Conservation (phyloP, 2,329 filamentous ascomycete species). For the Botryotinia convoluta region DNA sequence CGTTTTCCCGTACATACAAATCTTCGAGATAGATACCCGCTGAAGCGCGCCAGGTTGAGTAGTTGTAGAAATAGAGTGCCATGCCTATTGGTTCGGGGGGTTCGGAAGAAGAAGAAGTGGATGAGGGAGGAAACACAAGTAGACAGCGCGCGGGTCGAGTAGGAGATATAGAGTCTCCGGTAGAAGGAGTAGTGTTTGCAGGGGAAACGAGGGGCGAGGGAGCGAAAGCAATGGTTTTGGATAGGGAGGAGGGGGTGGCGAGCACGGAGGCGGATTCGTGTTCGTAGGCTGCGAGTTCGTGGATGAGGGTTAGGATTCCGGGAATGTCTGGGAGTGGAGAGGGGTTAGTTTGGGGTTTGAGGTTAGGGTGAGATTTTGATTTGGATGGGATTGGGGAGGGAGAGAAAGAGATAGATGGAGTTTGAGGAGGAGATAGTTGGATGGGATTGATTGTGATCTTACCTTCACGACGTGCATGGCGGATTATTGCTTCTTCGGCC, state of each 20-base stretch:
- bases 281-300: constrained; percentile 85
- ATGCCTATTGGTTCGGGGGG: constrained; percentile 58
- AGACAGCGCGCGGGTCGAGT: constrained; percentile 72
- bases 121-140: constrained; percentile 49
- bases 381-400: neutral
- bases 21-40: constrained; percentile 93
- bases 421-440: neutral
- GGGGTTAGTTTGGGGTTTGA: neutral
- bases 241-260: constrained; percentile 73
- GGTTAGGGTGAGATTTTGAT: neutral
- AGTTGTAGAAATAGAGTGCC: constrained; percentile 93
- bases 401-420: neutral
- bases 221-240: constrained; percentile 76
- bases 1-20: constrained; percentile 72
- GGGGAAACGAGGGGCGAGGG: constrained; percentile 44
- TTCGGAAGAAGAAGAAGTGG: constrained; percentile 40
- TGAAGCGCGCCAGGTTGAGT: constrained; percentile 85
- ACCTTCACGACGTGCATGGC: constrained; percentile 17
- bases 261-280: constrained; percentile 70
- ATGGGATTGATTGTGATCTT: neutral
- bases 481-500: constrained; percentile 7
- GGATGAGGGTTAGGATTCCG: constrained; percentile 77
- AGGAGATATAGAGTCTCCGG: constrained; percentile 54
- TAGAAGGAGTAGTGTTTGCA: constrained; percentile 42
- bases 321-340: constrained; percentile 61